phyloP scores from a whole-genome alignment of 2,329 filamentous ascomycete species.

The Onygenales sp. region DNA sequence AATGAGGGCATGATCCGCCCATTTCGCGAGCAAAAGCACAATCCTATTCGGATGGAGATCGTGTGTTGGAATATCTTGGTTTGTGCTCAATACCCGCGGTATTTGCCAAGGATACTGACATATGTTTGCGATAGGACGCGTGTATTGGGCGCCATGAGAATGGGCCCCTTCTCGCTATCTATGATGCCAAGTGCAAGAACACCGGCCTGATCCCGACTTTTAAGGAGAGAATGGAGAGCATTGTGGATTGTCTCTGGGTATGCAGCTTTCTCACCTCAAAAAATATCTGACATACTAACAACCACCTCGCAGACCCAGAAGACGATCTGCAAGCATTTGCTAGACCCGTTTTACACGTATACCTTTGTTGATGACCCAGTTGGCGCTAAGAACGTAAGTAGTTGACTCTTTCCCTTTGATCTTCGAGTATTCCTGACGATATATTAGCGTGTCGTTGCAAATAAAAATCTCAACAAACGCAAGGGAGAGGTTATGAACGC shows the following conservation, averaged over 20 bases:
- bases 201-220: slow-evolving; percentile 8
- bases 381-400: slow-evolving; percentile 13
- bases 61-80: slow-evolving; percentile 26
- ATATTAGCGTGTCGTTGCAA: slow-evolving; percentile 20
- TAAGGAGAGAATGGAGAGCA: slow-evolving; percentile 11
- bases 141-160: slow-evolving; percentile 17
- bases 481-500: slow-evolving; percentile 24
- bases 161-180: slow-evolving; percentile 18
- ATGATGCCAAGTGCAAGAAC: slow-evolving; percentile 15
- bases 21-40: slow-evolving; percentile 18
- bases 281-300: neutral
- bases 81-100: slow-evolving; percentile 2
- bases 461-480: slow-evolving; percentile 23
- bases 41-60: slow-evolving; percentile 19
- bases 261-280: neutral
- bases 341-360: slow-evolving; percentile 24
- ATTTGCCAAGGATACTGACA: slow-evolving; percentile 1
- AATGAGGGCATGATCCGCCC: slow-evolving; percentile 23
- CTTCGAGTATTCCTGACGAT: slow-evolving; percentile 4
- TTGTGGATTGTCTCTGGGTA: slow-evolving; percentile 14
- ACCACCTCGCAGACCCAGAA: slow-evolving; percentile 19
- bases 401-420: neutral
- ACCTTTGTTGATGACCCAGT: slow-evolving; percentile 29
- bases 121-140: slow-evolving; percentile 11
- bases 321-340: slow-evolving; percentile 31